Percentiles rank a stretch among this genome's conserved stretches.
Conservation (phyloP, 441 rosid genomes). For the Flueggea neowawraea region DNA sequence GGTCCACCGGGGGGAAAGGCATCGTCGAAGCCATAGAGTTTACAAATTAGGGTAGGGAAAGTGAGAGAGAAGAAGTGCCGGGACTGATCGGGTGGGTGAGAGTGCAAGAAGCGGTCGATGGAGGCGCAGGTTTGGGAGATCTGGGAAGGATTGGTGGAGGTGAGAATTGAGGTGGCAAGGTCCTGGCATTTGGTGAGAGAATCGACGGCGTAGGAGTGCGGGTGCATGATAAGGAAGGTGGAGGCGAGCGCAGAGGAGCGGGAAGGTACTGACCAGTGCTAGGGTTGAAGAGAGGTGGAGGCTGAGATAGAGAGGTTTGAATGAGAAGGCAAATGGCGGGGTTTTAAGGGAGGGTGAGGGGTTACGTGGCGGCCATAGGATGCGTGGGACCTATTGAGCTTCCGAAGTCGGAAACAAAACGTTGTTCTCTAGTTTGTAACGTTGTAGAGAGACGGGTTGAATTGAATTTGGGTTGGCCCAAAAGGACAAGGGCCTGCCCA, state of each 20-base stretch:
- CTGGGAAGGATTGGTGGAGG: slow-evolving; percentile 55
- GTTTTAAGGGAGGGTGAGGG: slow-evolving; percentile 21
- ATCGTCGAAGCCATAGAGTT: slow-evolving; percentile 73
- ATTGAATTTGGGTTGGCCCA: too few relatives aligned
- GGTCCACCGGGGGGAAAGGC: slow-evolving; percentile 15
- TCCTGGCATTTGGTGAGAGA: slow-evolving; percentile 60
- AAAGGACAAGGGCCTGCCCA: too few relatives aligned
- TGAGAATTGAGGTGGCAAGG: slow-evolving; percentile 56
- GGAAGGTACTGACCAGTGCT: too few relatives aligned
- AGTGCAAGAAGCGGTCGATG: slow-evolving; percentile 54
- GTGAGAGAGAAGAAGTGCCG: slow-evolving; percentile 80
- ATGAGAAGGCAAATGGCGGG: slow-evolving; percentile 66
- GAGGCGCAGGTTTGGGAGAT: slow-evolving; percentile 63
- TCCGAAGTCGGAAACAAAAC: too few relatives aligned
- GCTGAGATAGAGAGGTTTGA: slow-evolving; percentile 21
- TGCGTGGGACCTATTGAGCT: slow-evolving; percentile 6
- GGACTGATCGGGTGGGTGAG: slow-evolving; percentile 67
- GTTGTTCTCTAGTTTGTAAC: too few relatives aligned
- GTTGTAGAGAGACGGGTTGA: too few relatives aligned
- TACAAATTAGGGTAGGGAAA: slow-evolving; percentile 64
- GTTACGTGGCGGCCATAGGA: slow-evolving; percentile 34
- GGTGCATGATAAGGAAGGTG: slow-evolving; percentile 35
- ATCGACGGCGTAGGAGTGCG: slow-evolving; percentile 70
- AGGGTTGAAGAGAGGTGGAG: not conserved
- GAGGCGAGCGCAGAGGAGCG: too few relatives aligned